phyloP scores from a whole-genome alignment of 2,329 filamentous ascomycete species.

The Diplocarpon mali region DNA sequence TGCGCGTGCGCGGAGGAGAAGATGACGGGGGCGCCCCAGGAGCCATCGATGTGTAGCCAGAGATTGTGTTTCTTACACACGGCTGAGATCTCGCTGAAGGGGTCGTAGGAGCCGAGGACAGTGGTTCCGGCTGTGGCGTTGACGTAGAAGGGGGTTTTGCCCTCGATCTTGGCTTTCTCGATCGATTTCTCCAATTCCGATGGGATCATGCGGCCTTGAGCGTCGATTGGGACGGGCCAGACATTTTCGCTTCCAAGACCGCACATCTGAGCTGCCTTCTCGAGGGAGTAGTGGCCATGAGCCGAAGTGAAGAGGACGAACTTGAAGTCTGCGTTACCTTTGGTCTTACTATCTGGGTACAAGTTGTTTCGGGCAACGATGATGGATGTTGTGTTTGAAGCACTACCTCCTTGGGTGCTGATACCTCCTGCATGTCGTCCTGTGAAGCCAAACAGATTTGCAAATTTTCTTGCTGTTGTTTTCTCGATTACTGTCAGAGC shows the following conservation, averaged over 20 bases:
- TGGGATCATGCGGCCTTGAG: conserved; percentile 59
- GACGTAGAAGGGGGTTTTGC: conserved; percentile 82
- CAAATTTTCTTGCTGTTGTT: conserved; percentile 61
- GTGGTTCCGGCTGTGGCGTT: conserved; percentile 95
- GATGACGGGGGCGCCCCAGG: conserved; percentile 77
- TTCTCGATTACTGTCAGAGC: conserved; percentile 84
- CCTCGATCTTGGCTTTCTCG: conserved; percentile 47
- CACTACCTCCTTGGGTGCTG: conserved; percentile 65
- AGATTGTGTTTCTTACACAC: conserved; percentile 62
- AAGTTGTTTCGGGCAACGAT: conserved; percentile 80
- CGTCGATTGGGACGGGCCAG: conserved; percentile 63
- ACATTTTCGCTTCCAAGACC: conserved; percentile 72
- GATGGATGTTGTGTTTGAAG: conserved; percentile 76
- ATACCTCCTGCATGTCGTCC: conserved; percentile 59
- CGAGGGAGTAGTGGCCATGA: conserved; percentile 89
- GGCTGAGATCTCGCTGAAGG: conserved; percentile 55
- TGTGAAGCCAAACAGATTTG: conserved; percentile 63
- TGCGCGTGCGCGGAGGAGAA: conserved; percentile 56
- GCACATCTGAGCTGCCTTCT: conserved; percentile 86
- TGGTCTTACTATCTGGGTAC: conserved; percentile 64
- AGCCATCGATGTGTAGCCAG: conserved; percentile 90
- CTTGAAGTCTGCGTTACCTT: conserved; percentile 52
- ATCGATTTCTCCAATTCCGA: conserved; percentile 53
- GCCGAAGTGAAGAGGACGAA: conserved; percentile 82
- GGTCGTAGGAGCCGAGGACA: conserved; percentile 81